Base-by-base conservation (phyloP, 345 rosid genomes). In the Salix viminalis region DNA sequence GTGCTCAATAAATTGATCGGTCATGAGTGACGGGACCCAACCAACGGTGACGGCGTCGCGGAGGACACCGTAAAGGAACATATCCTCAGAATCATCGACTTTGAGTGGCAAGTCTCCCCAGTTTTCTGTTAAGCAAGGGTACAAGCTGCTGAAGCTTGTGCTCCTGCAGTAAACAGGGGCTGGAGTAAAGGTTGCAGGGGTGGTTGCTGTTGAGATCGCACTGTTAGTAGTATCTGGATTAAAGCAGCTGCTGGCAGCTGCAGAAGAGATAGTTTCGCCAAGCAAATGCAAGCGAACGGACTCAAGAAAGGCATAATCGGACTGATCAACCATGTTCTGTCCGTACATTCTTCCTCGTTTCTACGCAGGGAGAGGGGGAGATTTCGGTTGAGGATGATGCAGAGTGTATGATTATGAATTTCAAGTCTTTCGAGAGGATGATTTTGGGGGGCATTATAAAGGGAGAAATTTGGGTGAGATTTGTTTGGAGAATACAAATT, bases 81-180 rank as follows among this genome's bases (percentile, higher is more conserved):
- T 96, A 70, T 94, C 99, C 77, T 94, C 98, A 0, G 97, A 84
- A 78, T 94, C 97, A 70, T 96, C 83, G 42, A 88, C 92, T 78
- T 89, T 86, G 64, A 96, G 77, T 0, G 99, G 98, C 72, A 96
- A 85, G 0, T 92, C 97, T 5, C 99, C 99, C 98, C 99, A 96
- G 44, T 85, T 94, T 44, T 94, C 97, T 0, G 97, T 83, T 60
- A 94, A 82, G n/a, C 97, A 94, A 67, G 97, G 91, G 83, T 87
- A 82, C 87, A 90, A 82, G 19, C 88, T 78, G 69, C 91, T 50
- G 58, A 92, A 92, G 79, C 98, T 94, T 3, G 92, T 82, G 78
- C 86, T 88, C 88, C 94, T 44, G 82, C 80, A 70, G 78, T 87
- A 89, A 39, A 78, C 71, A 21, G 91, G 86, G 30, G 77, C 79